These are phyloP conservation scores for Aegilops tauschii DNA, from an alignment of 176 grass and related monocot species.

Conservation along the genomic window DNA sequence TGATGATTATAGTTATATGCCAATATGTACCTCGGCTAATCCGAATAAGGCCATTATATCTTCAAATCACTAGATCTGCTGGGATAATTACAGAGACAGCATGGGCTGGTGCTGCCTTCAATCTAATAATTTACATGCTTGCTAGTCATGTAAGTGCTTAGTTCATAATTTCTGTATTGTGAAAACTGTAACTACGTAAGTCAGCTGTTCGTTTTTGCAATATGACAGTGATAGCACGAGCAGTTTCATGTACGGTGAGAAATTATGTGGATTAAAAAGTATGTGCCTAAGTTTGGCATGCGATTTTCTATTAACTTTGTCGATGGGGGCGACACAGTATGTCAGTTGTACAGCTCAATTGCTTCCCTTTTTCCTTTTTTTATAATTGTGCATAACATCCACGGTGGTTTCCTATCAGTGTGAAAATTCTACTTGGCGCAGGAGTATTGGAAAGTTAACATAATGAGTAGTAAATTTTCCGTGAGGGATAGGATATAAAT, in stretches of 20 bases:
- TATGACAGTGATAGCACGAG: background rate
- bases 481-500: background rate
- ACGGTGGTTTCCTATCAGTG: background rate
- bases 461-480: background rate
- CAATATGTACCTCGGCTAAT: constrained; percentile 88
- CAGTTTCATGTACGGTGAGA: background rate
- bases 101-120: constrained; percentile 82
- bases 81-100: constrained; percentile 89
- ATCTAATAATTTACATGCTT: constrained; percentile 94
- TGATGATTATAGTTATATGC: constrained; percentile 75
- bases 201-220: background rate
- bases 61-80: constrained; percentile 84
- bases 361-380: background rate
- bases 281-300: background rate
- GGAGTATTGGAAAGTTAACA: background rate
- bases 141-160: constrained; percentile 80
- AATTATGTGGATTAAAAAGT: background rate
- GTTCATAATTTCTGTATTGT: background rate
- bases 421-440: background rate
- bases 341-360: background rate
- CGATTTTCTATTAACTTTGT: background rate
- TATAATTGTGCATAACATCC: background rate
- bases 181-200: background rate
- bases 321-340: background rate
- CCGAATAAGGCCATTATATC: constrained; percentile 86